Evolutionary conservation across 495 filamentous ascomycete species (phyloP), one percentile per base, ranked within the genome.

Genomic region (Penicillium ochrochloron): DNA sequence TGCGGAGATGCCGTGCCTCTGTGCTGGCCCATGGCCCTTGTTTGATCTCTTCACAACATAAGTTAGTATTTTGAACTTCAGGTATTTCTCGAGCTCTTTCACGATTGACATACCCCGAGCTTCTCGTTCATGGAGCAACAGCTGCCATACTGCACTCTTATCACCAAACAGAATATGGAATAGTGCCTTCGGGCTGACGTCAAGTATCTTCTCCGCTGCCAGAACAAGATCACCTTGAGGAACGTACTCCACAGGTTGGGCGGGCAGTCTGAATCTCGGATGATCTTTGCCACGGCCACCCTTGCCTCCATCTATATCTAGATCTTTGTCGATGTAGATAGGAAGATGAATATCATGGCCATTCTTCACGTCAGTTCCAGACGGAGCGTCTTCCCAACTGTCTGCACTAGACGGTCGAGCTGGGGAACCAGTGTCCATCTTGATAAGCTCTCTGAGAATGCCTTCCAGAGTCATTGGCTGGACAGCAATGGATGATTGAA

Each of bases 131-230:
- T 92, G 89, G 69, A 97, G 93, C 23, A 98, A 82, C 65, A 92
- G 88, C 69, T 96, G 94, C 83, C 96, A 98, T 37, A 99, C 88
- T 46, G 92, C 89, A 77, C 91, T 94, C 75, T 92, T 96, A 73
- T 99, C 95, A 33, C 95, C 95, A 70, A 97, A 98, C 59, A 99
- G 84, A 11, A 97, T 90, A 70, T 98, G 95, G 76, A 97, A 98
- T 35, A 97, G 84, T 1, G 93, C 92, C 74, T 98, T 97, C 17
- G 95, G 87, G 65, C 90, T 94, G 57, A 98, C 84, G 61, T 95
- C 89, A 67, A 96, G 94, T 50, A 90, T 82, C 62, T 89, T 87
- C 72, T 97, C 92, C 2, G 90, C 84, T 29, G 82, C 79, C 8
- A 89, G 78, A 61, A 83, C 81, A 59, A 90, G 87, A 83, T 96